These are phyloP conservation scores for Rhizomucor miehei DNA, from an alignment of 371 early-diverging fungal genomes.

Conservation along the genomic window DNA sequence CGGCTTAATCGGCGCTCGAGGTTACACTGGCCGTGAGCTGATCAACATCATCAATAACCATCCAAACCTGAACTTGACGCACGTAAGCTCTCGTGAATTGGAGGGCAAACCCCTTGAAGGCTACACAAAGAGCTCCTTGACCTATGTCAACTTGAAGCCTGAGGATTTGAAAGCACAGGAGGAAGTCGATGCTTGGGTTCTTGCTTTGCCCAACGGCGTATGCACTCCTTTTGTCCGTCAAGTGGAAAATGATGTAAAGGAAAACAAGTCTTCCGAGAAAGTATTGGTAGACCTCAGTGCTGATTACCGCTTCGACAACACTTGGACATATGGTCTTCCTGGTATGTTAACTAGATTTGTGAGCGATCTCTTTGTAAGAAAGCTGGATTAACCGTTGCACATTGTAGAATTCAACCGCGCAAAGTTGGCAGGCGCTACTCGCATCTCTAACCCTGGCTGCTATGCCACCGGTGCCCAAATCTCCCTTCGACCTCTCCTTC, in stretches of 20 bases:
- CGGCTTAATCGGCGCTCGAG: conserved; percentile 96
- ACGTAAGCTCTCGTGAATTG: conserved; percentile 91
- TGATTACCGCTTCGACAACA: conserved; percentile 86
- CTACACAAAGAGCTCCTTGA: conserved; percentile 68
- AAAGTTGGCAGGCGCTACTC: conserved; percentile 53
- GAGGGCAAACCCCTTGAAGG: conserved; percentile 78
- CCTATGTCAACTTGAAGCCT: conserved; percentile 81
- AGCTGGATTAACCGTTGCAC: conserved; percentile 3
- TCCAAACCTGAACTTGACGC: conserved; percentile 80
- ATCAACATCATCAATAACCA: conserved; percentile 86
- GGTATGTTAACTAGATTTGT: conserved; percentile 21
- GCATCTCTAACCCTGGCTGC: conserved; percentile 95
- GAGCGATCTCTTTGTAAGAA: too few relatives aligned
- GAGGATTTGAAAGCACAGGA: conserved; percentile 59
- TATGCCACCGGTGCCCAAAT: conserved; percentile 97
- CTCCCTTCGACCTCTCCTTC: conserved; percentile 77
- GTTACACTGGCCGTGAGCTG: conserved; percentile 93
- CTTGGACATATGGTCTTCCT: conserved; percentile 94
- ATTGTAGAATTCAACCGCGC: conserved; percentile 66
- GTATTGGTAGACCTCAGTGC: conserved; percentile 89
- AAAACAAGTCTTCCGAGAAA: conserved; percentile 47
- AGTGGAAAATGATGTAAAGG: conserved; percentile 54
- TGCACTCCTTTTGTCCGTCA: conserved; percentile 91
- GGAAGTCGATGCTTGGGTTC: conserved; percentile 90
- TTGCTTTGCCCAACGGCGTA: conserved; percentile 94